phyloP scores from a whole-genome alignment of 176 grass and related monocot genomes.

The Zizania latifolia region DNA sequence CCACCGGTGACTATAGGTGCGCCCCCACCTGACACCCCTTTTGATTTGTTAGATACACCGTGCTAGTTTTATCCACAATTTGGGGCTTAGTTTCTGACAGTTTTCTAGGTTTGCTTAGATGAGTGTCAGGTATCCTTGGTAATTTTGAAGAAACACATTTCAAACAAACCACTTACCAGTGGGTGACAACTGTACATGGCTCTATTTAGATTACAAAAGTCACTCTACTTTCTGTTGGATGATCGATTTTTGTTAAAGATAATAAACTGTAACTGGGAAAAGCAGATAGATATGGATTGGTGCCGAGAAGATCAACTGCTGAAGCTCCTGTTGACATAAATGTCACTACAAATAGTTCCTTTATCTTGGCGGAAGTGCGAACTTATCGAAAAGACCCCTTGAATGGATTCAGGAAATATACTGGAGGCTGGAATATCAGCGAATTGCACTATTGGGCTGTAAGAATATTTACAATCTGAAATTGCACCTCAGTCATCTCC shows the following conservation, averaged over 20 bases:
- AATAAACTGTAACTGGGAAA: neutral
- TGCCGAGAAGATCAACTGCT: slow-evolving; percentile 56
- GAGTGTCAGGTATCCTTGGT: neutral
- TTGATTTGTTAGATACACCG: neutral
- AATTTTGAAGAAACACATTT: neutral
- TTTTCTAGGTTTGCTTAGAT: neutral
- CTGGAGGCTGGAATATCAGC: slow-evolving; percentile 86
- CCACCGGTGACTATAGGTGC: too few relatives aligned
- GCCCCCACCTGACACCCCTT: too few relatives aligned
- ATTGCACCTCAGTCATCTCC: neutral
- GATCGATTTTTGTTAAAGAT: neutral
- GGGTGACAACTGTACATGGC: neutral
- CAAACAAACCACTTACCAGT: neutral
- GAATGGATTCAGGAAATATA: slow-evolving; percentile 61
- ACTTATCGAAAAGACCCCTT: slow-evolving; percentile 78
- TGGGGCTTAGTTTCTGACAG: neutral
- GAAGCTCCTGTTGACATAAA: slow-evolving; percentile 40
- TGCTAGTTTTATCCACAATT: neutral
- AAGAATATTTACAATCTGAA: slow-evolving; percentile 27
- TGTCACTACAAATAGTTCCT: slow-evolving; percentile 52
- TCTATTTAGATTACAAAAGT: neutral
- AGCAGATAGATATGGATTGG: slow-evolving; percentile 30
- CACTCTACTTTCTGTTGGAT: neutral
- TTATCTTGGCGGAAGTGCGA: slow-evolving; percentile 55
- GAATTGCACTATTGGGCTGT: slow-evolving; percentile 82